phyloP scores from a whole-genome alignment of 139 green algal genomes.

The Chlamydomonas eustigma region DNA sequence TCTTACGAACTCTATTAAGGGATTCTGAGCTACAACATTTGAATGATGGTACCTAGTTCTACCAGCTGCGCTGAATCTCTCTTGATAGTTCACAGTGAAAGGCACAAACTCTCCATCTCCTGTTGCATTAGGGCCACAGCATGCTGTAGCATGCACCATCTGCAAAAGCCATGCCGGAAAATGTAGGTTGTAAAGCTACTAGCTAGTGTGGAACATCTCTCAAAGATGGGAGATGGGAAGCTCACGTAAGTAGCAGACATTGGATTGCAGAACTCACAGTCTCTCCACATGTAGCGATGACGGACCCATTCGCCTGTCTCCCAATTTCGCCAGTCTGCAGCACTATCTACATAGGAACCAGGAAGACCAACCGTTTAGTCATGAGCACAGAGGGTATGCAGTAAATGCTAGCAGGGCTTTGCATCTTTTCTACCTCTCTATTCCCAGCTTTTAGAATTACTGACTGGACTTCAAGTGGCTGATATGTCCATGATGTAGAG shows the following conservation, averaged over 20 bases:
- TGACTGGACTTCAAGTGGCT: background rate
- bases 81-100: constrained; percentile 89
- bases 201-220: background rate
- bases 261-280: constrained; percentile 60
- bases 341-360: constrained; percentile 47
- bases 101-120: constrained; percentile 83
- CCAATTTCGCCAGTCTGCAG: constrained; percentile 93
- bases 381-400: constrained; percentile 1
- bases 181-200: no score
- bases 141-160: constrained; percentile 90
- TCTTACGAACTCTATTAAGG: no score
- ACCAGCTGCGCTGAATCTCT: constrained; percentile 90
- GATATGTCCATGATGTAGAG: background rate
- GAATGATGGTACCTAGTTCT: constrained; percentile 57
- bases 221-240: background rate
- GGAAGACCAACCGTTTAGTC: background rate
- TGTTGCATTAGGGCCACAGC: constrained; percentile 43
- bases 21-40: background rate
- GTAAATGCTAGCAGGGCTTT: background rate
- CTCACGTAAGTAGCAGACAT: background rate
- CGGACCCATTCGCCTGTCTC: constrained; percentile 83
- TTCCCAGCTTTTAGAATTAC: constrained; percentile 12
- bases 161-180: no score
- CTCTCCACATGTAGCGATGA: constrained; percentile 83
- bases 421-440: constrained; percentile 4